Evolutionary conservation across 2,329 filamentous ascomycete genomes (phyloP), one percentile per base, ranked within the genome.

Genomic region (Curvularia verruculosa): DNA sequence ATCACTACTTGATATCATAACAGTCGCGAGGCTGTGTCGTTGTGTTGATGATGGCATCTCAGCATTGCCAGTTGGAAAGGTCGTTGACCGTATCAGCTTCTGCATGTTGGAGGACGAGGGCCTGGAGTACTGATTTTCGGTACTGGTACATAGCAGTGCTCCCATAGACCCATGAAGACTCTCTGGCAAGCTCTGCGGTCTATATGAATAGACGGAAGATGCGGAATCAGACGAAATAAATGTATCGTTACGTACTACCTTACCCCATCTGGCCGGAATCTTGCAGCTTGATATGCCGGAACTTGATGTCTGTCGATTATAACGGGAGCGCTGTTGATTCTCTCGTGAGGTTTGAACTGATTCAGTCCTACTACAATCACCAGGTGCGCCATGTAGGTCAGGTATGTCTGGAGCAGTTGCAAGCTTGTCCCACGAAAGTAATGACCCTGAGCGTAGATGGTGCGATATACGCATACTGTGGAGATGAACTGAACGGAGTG

Each of bases 401-500:
- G 68, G 62, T 8, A 67, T 23, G 6, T 69, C 66, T 24, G 67
- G 56, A 12, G 61, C 52, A 45, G 69, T 64, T 18, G 62, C 61
- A 37, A 71, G 60, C 49, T 68, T 65, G 19, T 74, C 68, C 69
- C 77, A 79, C 3, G 76, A 72, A 12, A 75, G 65, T 3, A 76
- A 58, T 7, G 78, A 80, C 15, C 73, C 73, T 6, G 77, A 79
- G 6, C 79, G 77, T 13, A 81, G 65, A 63, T 80, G 78, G 49
- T 79, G 75, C 2, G 77, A 79, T 26, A 81, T 80, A 12, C 76
- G 72, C 78, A 80, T 80, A 29, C 71, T 75, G 48, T 77, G 66
- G 1, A 81, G 69, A 56, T 80, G 79, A 2, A 80, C 66, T n/a
- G 72, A 76, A 13, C 55, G 63, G 18, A 68, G 68, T 15, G 63